Conservation (phyloP, 1,284 basidiomycete genomes). For the Lignosus rhinocerotis region DNA sequence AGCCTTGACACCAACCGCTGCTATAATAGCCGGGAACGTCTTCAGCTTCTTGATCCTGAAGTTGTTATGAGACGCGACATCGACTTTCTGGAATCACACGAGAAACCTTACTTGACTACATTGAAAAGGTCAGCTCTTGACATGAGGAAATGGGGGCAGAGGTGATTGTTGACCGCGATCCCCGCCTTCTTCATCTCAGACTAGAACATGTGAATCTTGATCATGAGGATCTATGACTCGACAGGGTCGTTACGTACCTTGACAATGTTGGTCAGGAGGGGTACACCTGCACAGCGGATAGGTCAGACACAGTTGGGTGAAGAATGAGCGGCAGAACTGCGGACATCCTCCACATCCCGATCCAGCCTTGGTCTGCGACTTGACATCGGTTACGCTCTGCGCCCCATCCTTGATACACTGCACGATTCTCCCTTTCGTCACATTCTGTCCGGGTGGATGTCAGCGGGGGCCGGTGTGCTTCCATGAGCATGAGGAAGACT, state of each 20-base stretch:
- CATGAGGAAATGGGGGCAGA: constrained; percentile 74
- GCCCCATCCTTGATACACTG: constrained; percentile 57
- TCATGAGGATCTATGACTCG: not conserved
- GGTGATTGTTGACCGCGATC: constrained; percentile 56
- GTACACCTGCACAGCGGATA: constrained; percentile 36
- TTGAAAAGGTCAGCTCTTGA: constrained; percentile 70
- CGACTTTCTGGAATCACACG: not conserved
- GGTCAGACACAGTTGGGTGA: constrained; percentile 4
- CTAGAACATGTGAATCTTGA: constrained; percentile 9
- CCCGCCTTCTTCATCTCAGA: constrained; percentile 74
- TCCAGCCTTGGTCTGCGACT: constrained; percentile 70
- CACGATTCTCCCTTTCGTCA: constrained; percentile 62
- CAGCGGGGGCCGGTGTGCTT: not conserved
- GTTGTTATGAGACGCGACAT: not conserved
- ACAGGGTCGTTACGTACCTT: constrained; percentile 33
- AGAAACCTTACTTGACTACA: constrained; percentile 50
- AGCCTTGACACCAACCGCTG: constrained; percentile 47
- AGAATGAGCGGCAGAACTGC: constrained; percentile 58
- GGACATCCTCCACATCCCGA: constrained; percentile 75
- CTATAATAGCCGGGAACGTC: constrained; percentile 60
- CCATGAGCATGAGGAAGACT: not conserved
- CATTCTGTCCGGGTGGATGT: constrained; percentile 41
- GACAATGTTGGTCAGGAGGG: constrained; percentile 49
- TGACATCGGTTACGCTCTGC: constrained; percentile 56
- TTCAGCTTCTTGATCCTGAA: constrained; percentile 60